Base-by-base conservation (phyloP, 2,329 filamentous ascomycete species). In the Fusarium marasasianum region DNA sequence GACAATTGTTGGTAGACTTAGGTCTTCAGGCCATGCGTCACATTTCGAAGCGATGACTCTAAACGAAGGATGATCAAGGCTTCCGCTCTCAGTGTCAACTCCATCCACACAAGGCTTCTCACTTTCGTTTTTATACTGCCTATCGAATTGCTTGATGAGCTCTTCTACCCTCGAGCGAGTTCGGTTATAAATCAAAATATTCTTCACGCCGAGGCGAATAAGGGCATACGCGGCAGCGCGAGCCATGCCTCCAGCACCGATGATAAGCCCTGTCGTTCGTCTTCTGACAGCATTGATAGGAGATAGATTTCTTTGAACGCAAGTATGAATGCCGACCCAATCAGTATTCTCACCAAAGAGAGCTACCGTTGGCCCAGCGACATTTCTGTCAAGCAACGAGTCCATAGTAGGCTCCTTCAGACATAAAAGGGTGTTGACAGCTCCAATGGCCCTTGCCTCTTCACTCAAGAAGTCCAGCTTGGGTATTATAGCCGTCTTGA, bases 231-330 rank as follows among this genome's bases (percentile, higher is more conserved):
- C 63, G 10, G 65, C 65, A 17, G 63, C 65, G 8, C 63, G 65
- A 7, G 65, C 65, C 65, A 68, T 68, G 0, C 65, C 65, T 3
- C 65, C 65, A 7, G 63, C 63, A 1, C 65, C 65, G 4, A 67
- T 20, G 2, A 68, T 61, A 1, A 68, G 63, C 0, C 63, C 65
- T 3, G 63, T 68, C 14, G 65, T 61, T 1, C 65, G 29, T 6
- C 63, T 47, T 7, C 65, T 67, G 0, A 68, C 65, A 4, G 63
- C 65, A 11, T 68, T 68, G 6, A 68, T 54, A 1, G 65, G 65
- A 20, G 65, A 68, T 1, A 68, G 10, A 4, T 68, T 68, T 1
- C 65, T 18, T 7, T 68, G 65, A 2, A 68, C 45, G 17, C 65
- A 68, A 0, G 53, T 67, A 24, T 60, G 54, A 7, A 68, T 67